Conservation (phyloP, 2,329 filamentous ascomycete genomes). For the Paramyrothecium roridum region DNA sequence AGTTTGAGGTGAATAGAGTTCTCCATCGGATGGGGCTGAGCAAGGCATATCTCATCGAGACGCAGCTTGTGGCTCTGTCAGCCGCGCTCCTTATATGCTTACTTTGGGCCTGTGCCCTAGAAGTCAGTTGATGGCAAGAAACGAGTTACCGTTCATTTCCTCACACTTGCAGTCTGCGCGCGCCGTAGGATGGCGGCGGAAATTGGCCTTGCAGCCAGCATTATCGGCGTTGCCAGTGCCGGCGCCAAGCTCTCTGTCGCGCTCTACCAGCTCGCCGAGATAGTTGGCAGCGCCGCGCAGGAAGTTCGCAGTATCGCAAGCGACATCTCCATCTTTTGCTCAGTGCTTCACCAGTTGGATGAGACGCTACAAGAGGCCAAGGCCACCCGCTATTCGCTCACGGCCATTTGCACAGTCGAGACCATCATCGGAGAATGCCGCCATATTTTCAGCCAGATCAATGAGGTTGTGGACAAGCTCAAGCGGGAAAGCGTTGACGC, state of each 20-base stretch:
- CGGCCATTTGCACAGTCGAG: neutral
- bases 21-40: too few species aligned
- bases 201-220: slow-evolving; percentile 43
- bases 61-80: too few species aligned
- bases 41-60: too few species aligned
- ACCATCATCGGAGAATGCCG: neutral
- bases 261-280: neutral
- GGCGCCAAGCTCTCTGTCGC: neutral
- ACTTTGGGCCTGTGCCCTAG: too few species aligned
- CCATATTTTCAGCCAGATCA: neutral
- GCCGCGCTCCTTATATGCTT: too few species aligned
- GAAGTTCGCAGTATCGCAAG: neutral
- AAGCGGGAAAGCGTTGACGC: neutral
- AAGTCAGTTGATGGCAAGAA: too few species aligned
- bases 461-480: neutral
- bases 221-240: neutral
- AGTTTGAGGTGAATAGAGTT: too few species aligned
- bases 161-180: too few species aligned
- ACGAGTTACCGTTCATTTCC: too few species aligned
- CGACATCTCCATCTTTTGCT: neutral
- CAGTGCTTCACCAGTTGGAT: neutral
- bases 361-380: neutral
- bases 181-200: too few species aligned
- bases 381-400: neutral
- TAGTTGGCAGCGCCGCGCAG: neutral